A percentile compares a stretch with the other conserved stretches of the same genome.
These are phyloP conservation scores for Iris macrosiphon DNA, from an alignment of 106 monocot species.

Conservation along the genomic window DNA sequence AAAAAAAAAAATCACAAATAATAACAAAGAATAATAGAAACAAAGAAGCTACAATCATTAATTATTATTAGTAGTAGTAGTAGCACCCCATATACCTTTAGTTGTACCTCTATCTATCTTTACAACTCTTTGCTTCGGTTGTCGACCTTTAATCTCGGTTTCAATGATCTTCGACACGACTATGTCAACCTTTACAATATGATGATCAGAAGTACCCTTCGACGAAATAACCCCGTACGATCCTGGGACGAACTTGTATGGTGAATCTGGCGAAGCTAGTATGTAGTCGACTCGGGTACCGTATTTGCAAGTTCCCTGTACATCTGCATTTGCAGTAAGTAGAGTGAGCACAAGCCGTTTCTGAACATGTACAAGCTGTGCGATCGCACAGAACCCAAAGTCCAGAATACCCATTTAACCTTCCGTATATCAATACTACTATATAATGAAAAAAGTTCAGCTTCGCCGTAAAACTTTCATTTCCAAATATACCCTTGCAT, in stretches of 20 bases:
- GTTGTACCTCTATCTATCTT: conserved; percentile 21
- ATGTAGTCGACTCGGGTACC: conserved; percentile 81
- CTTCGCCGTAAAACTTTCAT: no score
- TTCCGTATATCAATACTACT: no score
- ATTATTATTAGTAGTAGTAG: no score
- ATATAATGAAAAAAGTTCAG: no score
- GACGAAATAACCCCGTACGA: conserved; percentile 78
- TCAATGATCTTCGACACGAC: neutral
- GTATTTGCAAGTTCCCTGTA: conserved; percentile 85
- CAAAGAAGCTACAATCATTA: no score
- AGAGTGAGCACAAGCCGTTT: neutral
- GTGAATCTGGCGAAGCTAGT: conserved; percentile 55
- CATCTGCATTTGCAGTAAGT: conserved; percentile 30
- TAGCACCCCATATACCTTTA: conserved; percentile 38
- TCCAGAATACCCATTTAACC: no score
- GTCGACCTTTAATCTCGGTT: neutral
- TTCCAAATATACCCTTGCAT: no score
- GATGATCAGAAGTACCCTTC: conserved; percentile 84
- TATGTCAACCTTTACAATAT: conserved; percentile 82
- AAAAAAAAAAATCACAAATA: no score
- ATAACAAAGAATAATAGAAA: no score
- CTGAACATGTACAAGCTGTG: no score
- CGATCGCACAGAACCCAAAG: no score
- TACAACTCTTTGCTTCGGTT: conserved; percentile 28
- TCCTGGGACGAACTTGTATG: conserved; percentile 65